Base-by-base conservation (phyloP, 768 basidiomycete genomes). In the Rhodotorula taiwanensis region DNA sequence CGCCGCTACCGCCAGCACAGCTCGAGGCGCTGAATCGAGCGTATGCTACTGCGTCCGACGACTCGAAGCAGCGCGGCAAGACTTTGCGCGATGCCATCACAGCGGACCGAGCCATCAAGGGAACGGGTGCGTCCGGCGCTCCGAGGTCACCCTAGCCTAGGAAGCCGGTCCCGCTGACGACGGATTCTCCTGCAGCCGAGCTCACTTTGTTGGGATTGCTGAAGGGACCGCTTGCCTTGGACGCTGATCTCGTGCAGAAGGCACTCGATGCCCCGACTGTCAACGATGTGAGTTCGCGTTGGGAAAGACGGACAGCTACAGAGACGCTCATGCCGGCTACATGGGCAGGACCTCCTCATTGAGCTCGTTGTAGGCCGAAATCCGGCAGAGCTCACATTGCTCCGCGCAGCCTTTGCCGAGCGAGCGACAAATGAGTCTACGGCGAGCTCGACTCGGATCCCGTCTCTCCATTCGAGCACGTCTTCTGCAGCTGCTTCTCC, bases 181-280 rank as follows among this genome's bases (percentile, higher is more conserved):
- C 30, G 23, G 18, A 16, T 15, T 25, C 21, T 5, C 3, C 42
- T 11, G 28, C 62, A 68, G 67, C 63, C 52, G 62, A 61, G 18
- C 57, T 58, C 36, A 48, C 56, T 25, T 25, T 64, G 11, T 25
- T 53, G n/a, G 67, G 63, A 0, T 27, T 64, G 10, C 31, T 64
- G 30, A 57, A 58, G 52, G 67, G 67, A 0, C 67, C 67, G 13
- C 56, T 69, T 31, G 56, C 49, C 0, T 69, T 51, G 49, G 67
- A 69, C 50, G 59, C 62, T 20, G 45, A 57, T 33, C 60, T 69
- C 4, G 52, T 69, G 11, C 39, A 47, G 31, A 36, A 44, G 11
- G 67, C 62, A 5, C 54, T 64, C 33, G 67, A 64, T 14, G 48
- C 33, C 0, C 39, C 53, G 8, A 62, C 52, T 23, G 51, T 47